Evolutionary conservation across 495 filamentous ascomycete species (phyloP), one percentile per base, ranked within the genome.

Genomic region (Penicillium turbatum): DNA sequence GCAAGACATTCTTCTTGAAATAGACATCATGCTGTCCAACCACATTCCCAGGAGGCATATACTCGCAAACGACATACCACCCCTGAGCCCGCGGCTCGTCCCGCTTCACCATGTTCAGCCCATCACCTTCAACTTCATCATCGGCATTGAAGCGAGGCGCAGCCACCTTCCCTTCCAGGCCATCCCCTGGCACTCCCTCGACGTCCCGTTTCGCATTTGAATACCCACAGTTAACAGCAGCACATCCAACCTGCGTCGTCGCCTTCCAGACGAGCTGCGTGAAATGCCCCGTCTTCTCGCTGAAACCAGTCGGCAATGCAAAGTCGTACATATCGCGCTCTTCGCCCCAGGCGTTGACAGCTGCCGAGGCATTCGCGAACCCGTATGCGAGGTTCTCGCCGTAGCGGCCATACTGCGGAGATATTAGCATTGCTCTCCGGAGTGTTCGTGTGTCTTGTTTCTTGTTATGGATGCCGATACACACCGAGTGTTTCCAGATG

Each of bases 31-130:
- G 54, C 0, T 80, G 85, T 51, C 86, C 88, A 1, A 78, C 64
- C 0, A 92, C 76, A 67, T 95, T 95, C 16, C 90, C 90, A 2
- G 74, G 62, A 3, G 86, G 88, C 57, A 66, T 80, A 69, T 93
- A 95, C 73, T 92, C 87, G 69, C 90, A 95, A 13, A 87, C 88
- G 21, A 93, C 72, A 63, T 80, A 88, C 85, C 84, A 91, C 6
- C 86, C 84, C 24, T 76, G 72, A 9, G 76, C 77, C 16, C 60
- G 43, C 4, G 42, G 38, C 21, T 29, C 34, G 2, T 16, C 35
- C 26, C 41, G 13, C 26, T 44, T 44, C 26, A 31, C 4, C 6
- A 13, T n/a, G 15, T 30, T 7, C 13, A 43, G 11, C 7, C 15
- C 41, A 17, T 17, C 21, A n/a, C 39, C 52, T 17, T 43, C 55